Base-by-base conservation (phyloP, 306 rosid species). In the Prunus campanulata region DNA sequence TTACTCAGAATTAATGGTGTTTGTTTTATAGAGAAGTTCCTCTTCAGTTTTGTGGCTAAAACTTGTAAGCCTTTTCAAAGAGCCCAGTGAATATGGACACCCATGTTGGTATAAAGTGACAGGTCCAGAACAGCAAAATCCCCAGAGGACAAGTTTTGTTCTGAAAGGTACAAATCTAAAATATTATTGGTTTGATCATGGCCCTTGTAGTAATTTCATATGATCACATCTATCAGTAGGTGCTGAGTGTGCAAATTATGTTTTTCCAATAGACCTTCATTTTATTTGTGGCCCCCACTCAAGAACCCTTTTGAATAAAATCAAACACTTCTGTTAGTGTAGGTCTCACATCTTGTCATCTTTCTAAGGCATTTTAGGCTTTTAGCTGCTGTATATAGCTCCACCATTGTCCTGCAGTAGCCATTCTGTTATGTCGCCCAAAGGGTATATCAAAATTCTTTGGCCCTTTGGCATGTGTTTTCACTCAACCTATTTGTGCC, bases 51-150 rank as follows among this genome's bases (percentile, higher is more conserved):
- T 19, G 20, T 70, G 74, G 47, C 47, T 8, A 11, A 70, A 65
- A 65, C 25, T 55, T 54, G 7, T 19, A 57, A 57, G 39, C 51
- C 29, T n/a, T 27, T 56, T 30, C 68, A 50, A 68, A 32, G 0
- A 42, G 14, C 32, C 6, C 35, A 55, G 42, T 62, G 62, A 84
- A n/a, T 39, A 57, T 8, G 56, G 52, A 16, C 27, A 44, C 11
- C 22, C 71, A 42, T 39, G 67, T 47, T 49, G 65, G 27, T 46
- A 48, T 39, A 62, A 71, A 61, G 77, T 19, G 75, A 82, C 80
- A 44, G 48, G 67, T 78, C 79, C 61, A 5, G 18, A 30, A 77
- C 47, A 20, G 57, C 3, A 25, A 19, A n/a, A 47, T 2, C 20
- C 22, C 57, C 1, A 46, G 27, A 62, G 42, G 35, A 52, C 68